Evolutionary conservation across 2,329 filamentous ascomycete species (phyloP), one percentile per base, ranked within the genome.

Genomic region (Monosporascus ibericus): DNA sequence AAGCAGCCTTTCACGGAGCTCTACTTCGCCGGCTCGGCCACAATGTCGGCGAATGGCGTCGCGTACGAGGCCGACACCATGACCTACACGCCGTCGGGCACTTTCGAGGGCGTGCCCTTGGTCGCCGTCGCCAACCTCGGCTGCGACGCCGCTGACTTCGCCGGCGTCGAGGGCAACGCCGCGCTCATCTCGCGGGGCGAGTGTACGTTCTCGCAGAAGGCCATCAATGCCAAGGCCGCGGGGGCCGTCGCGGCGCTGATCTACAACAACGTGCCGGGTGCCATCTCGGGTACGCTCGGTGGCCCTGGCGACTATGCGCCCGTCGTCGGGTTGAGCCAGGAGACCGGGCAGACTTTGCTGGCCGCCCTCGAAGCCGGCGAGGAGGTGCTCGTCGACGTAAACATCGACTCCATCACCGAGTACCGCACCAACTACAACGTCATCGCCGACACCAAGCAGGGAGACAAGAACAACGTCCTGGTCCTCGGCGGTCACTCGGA

Each of bases 401-500:
- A 59, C 52, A 48, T 50, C 3, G 52, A 53, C 22, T 58, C 59
- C 49, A 51, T 54, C 22, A 54, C 58, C 40, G 60, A 58, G 24
- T 56, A 63, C 47, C 56, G 51, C 25, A 62, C 56, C 17, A 74
- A 69, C 27, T 71, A 71, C 66, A 85, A 86, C 59, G 74, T 86
- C 40, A 76, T 86, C 55, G 84, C 82, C 5, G 77, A 82, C 58
- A 81, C 81, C 11, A 78, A 75, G 55, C 69, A 67, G 15, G 83
- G 83, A 44, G 78, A 85, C 64, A 75, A 78, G 18, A 68, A 81
- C 56, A 82, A 85, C 61, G 72, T 80, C 36, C 71, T 86, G 47
- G 75, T 80, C 48, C 67, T 85, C 15, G 81, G 82, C 42, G 81
- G 76, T 3, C 83, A 86, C 67, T 78, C 76, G 18, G 83, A 86